phyloP scores from a whole-genome alignment of 2,329 filamentous ascomycete genomes.

The Rugonectria rugulosa region DNA sequence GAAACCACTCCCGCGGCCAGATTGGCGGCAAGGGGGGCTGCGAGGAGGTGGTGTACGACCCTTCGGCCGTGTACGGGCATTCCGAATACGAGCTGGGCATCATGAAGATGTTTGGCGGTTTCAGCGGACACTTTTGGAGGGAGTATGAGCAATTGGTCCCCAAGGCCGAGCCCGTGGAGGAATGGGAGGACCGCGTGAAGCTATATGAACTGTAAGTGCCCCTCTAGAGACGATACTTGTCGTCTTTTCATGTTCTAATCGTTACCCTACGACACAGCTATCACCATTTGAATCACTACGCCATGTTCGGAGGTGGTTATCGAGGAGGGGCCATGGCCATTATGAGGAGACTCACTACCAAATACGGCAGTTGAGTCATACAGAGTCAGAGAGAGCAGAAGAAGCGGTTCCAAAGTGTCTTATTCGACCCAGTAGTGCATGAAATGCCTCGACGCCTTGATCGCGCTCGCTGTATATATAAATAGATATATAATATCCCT shows the following conservation, averaged over 20 bases:
- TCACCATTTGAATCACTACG: conserved; percentile 89
- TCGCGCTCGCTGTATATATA: conserved; percentile 35
- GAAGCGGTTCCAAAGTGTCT: conserved; percentile 13
- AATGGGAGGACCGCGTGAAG: conserved; percentile 83
- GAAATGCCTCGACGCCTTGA: conserved; percentile 36
- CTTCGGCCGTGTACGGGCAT: conserved; percentile 83
- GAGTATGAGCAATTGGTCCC: conserved; percentile 81
- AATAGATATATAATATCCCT: conserved; percentile 27
- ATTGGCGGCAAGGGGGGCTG: conserved; percentile 63
- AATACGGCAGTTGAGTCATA: conserved; percentile 66
- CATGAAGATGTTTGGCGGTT: conserved; percentile 97
- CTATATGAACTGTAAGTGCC: conserved; percentile 81
- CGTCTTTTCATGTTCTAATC: neutral
- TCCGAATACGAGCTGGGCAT: conserved; percentile 92
- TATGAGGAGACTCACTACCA: conserved; percentile 76
- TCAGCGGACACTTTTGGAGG: conserved; percentile 72
- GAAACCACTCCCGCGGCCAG: conserved; percentile 75
- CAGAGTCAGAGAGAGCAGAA: conserved; percentile 7
- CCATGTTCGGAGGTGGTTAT: conserved; percentile 85
- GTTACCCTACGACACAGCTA: conserved; percentile 64
- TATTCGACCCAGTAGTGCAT: conserved; percentile 21
- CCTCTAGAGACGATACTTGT: too few relatives aligned
- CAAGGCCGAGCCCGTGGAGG: conserved; percentile 79
- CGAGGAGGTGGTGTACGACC: conserved; percentile 84
- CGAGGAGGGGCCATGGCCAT: conserved; percentile 78